A percentile compares a stretch with the other conserved stretches of the same genome.
Conservation (phyloP, 139 green algal species). For the Gonium pectorale region DNA sequence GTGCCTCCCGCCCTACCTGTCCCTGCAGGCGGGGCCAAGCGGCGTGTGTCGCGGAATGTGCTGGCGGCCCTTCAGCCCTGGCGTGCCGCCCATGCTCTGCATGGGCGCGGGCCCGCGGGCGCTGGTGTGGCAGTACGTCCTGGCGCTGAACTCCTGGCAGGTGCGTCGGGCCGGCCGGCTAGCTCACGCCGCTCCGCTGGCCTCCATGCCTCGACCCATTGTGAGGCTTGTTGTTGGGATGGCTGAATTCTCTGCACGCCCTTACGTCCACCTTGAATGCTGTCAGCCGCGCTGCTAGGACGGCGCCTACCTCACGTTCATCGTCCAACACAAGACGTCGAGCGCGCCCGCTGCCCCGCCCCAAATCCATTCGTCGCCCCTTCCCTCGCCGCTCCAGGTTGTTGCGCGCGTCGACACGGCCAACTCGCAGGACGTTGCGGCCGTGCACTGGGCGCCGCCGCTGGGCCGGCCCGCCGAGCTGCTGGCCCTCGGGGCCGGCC, state of each 20-base stretch:
- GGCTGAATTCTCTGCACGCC: too few relatives aligned
- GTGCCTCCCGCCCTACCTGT: neutral
- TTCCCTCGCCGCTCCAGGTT: neutral
- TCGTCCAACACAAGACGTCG: too few relatives aligned
- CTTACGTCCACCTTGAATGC: too few relatives aligned
- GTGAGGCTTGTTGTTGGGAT: too few relatives aligned
- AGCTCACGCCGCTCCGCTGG: too few relatives aligned
- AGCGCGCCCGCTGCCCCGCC: too few relatives aligned
- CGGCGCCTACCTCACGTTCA: too few relatives aligned
- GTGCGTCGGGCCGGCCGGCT: constrained; percentile 10
- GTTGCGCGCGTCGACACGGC: neutral
- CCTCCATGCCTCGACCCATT: too few relatives aligned
- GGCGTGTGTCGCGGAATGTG: constrained; percentile 38
- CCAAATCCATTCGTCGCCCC: too few relatives aligned
- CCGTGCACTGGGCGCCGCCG: constrained; percentile 59
- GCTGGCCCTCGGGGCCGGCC: constrained; percentile 51
- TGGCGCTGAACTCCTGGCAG: constrained; percentile 58
- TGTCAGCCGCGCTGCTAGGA: too few relatives aligned
- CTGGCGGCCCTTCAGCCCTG: constrained; percentile 53
- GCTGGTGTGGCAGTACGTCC: constrained; percentile 58
- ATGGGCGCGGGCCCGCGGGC: constrained; percentile 25
- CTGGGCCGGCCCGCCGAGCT: constrained; percentile 55
- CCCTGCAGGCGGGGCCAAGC: neutral
- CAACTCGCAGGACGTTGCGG: constrained; percentile 2
- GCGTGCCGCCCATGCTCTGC: constrained; percentile 58